A percentile compares a stretch with the other conserved stretches of the same genome.
Conservation (phyloP, 257 asterid species). For the Nicotiana knightiana region DNA sequence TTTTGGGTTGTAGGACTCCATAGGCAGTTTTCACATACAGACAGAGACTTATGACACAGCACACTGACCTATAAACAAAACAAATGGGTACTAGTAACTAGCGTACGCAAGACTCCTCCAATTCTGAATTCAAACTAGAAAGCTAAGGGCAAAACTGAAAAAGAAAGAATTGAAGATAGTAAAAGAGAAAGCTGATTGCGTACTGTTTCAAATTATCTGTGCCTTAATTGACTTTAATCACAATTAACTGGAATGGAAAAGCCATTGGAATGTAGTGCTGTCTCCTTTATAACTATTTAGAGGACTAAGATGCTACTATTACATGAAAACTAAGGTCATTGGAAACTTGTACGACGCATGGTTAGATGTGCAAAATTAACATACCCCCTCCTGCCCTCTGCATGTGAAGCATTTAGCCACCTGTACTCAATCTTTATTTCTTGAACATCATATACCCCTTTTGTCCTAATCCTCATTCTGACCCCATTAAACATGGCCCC, state of each 20-base stretch:
- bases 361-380: background rate
- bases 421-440: background rate
- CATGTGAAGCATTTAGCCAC: background rate
- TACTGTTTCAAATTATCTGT: background rate
- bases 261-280: background rate
- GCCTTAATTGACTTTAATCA: background rate
- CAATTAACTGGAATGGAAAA: background rate
- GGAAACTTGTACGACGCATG: background rate
- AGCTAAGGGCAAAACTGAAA: background rate
- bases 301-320: background rate
- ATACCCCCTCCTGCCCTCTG: background rate
- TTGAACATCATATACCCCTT: background rate
- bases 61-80: background rate
- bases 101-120: background rate
- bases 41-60: background rate
- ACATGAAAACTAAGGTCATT: background rate
- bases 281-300: background rate
- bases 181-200: background rate
- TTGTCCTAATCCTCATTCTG: background rate
- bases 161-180: background rate
- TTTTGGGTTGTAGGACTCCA: background rate
- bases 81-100: background rate
- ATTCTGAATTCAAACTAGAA: background rate
- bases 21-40: background rate
- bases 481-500: background rate